Evolutionary conservation across 1,284 basidiomycete genomes (phyloP), one percentile per base, ranked within the genome.

Genomic region (Sphaerobolus stellatus): DNA sequence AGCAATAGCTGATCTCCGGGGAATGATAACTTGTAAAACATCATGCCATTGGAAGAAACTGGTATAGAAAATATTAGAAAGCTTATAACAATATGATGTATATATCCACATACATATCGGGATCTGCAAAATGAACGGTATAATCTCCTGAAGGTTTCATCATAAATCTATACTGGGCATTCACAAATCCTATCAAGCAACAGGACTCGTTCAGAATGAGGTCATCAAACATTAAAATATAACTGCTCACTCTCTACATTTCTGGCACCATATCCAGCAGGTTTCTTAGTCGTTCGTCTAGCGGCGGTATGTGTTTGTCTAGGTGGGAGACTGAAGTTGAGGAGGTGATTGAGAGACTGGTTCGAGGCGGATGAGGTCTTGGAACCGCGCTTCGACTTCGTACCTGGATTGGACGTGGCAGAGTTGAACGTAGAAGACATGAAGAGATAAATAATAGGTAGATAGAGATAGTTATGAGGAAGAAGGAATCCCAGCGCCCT

Each of bases 41-140:
- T 98, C 92, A n/a, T 89, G 83, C 93, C 93, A 97, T 75, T 94
- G 90, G 70, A 97, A 90, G 72, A 87, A 92, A 63, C 92, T 94
- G 63, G 14, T 24, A 3, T n/a, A 22, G 20, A 14, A 2, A 44
- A 22, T n/a, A 24, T 48, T 44, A 56, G 28, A 3, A 52, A 24
- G 11, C 13, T n/a, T n/a, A n/a, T 43, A 18, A 43, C 41, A 20
- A 52, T 16, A 31, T 52, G 46, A 56, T 49, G 50, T 22, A 25
- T 47, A 54, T 50, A 51, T 57, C 52, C 48, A 75, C 89, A 65
- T 67, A 89, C 92, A 95, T 94, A 70, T 96, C 92, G 30, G 92
- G 93, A 71, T 97, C 94, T 47, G 92, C 92, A 67, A 97, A 94
- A 71, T 97, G 93, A 2, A 92, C 93, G 11, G 93, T 94, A 67